Percentiles rank a stretch among this genome's conserved stretches.
phyloP scores from a whole-genome alignment of 2,329 filamentous ascomycete species.

The Rasamsonia emersonii region DNA sequence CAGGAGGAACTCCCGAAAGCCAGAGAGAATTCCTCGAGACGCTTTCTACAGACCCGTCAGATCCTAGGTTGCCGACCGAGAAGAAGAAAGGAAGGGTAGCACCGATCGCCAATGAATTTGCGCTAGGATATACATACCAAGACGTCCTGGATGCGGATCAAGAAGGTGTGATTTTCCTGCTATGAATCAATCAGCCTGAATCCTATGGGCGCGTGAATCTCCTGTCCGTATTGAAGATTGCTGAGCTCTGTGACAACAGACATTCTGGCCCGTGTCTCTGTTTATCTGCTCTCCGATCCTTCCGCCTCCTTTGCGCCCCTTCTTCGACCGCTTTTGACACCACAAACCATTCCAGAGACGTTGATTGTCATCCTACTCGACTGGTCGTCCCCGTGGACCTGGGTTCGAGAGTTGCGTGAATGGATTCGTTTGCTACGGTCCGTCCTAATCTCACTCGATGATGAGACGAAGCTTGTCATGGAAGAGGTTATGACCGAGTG shows the following conservation, averaged over 20 bases:
- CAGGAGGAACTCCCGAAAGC: slow-evolving; percentile 72
- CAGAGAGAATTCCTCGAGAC: slow-evolving; percentile 75
- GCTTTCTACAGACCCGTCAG: slow-evolving; percentile 35
- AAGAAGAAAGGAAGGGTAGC: slow-evolving; percentile 49
- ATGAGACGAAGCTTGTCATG: slow-evolving; percentile 71
- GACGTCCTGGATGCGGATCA: slow-evolving; percentile 90
- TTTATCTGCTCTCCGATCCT: slow-evolving; percentile 81
- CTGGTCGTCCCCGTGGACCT: slow-evolving; percentile 89
- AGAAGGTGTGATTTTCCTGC: slow-evolving; percentile 58
- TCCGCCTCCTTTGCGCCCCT: slow-evolving; percentile 75
- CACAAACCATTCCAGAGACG: slow-evolving; percentile 75
- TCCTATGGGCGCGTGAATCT: no score
- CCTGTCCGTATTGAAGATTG: not conserved
- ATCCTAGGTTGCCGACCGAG: slow-evolving; percentile 38
- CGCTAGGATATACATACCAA: slow-evolving; percentile 88
- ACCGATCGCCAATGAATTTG: slow-evolving; percentile 84
- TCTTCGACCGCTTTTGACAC: slow-evolving; percentile 73
- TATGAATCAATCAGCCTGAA: no score
- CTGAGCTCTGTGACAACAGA: slow-evolving; percentile 44
- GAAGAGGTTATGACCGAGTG: slow-evolving; percentile 76
- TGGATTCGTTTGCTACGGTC: slow-evolving; percentile 81
- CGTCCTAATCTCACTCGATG: slow-evolving; percentile 63
- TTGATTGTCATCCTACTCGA: slow-evolving; percentile 87
- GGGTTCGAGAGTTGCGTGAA: slow-evolving; percentile 78
- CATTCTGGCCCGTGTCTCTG: slow-evolving; percentile 77